Percentiles rank a stretch among this genome's conserved stretches.
Conservation (phyloP, 78 protist species). For the Tieghemostelium lacteum region DNA sequence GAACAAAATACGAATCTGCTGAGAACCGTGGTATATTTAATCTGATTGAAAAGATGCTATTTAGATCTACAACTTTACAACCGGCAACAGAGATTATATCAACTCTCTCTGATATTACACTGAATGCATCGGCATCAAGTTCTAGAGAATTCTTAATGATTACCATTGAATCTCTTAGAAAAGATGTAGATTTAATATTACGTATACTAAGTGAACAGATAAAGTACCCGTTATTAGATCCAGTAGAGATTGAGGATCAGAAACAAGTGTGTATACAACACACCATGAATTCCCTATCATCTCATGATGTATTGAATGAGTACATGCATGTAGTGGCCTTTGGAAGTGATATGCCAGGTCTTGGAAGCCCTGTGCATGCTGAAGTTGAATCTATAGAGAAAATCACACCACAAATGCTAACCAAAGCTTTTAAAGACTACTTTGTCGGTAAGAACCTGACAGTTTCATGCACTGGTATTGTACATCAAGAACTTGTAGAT, state of each 20-base stretch:
- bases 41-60: slow-evolving; percentile 52
- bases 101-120: slow-evolving; percentile 20
- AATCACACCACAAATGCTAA: not conserved
- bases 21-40: slow-evolving; percentile 67
- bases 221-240: slow-evolving; percentile 19
- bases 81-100: slow-evolving; percentile 36
- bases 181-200: slow-evolving; percentile 46
- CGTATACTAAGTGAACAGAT: slow-evolving; percentile 28
- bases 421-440: not conserved
- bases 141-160: slow-evolving; percentile 7
- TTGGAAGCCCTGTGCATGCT: slow-evolving; percentile 8
- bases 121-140: slow-evolving; percentile 27
- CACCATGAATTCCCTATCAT: not conserved
- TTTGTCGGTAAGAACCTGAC: slow-evolving; percentile 67
- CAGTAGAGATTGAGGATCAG: slow-evolving; percentile 30
- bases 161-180: slow-evolving; percentile 32
- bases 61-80: slow-evolving; percentile 28
- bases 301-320: slow-evolving; percentile 22
- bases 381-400: not conserved
- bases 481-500: slow-evolving; percentile 5
- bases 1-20: slow-evolving; percentile 28
- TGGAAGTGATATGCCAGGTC: slow-evolving; percentile 25
- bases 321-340: slow-evolving; percentile 12
- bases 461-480: slow-evolving; percentile 36
- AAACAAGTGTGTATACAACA: not conserved